Percentiles rank a stretch among this genome's conserved stretches.
phyloP scores from a whole-genome alignment of 1,284 basidiomycete genomes.

The Singerocomus inundabilis region DNA sequence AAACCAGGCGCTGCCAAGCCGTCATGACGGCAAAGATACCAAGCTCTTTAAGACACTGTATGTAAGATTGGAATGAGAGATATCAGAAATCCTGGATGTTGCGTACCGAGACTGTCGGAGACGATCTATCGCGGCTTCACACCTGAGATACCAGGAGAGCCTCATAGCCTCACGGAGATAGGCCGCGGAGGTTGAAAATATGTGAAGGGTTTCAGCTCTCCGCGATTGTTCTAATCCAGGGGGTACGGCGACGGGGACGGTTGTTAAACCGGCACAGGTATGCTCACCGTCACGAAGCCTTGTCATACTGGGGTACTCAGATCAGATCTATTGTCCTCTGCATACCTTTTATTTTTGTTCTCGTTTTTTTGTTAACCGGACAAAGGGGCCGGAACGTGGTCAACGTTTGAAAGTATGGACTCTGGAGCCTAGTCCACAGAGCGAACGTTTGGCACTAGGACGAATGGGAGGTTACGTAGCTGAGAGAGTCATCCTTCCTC shows the following conservation, averaged over 20 bases:
- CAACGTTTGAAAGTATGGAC: not conserved
- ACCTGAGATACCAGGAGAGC: not conserved
- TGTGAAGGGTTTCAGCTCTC: not conserved
- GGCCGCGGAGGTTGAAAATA: slow-evolving; percentile 9
- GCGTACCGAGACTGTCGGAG: not conserved
- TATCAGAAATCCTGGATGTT: not conserved
- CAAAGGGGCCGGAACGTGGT: not conserved
- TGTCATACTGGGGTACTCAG: slow-evolving; percentile 7
- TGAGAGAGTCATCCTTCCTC: slow-evolving; percentile 2
- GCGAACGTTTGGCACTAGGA: too few relatives aligned
- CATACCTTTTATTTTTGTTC: slow-evolving; percentile 5
- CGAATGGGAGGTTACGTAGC: slow-evolving; percentile 16
- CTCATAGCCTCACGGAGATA: not conserved
- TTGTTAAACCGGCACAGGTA: slow-evolving; percentile 2
- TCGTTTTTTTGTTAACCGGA: slow-evolving; percentile 10
- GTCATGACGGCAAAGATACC: slow-evolving; percentile 8
- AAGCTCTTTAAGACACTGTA: not conserved
- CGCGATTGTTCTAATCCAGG: slow-evolving; percentile 7
- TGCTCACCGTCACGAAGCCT: slow-evolving; percentile 5
- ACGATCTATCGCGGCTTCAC: not conserved
- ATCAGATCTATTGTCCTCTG: slow-evolving; percentile 19
- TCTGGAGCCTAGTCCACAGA: too few relatives aligned
- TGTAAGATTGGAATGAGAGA: not conserved
- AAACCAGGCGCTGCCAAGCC: slow-evolving; percentile 1
- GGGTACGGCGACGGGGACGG: slow-evolving; percentile 25